Base-by-base conservation (phyloP, 1,284 basidiomycete genomes). In the Serendipita sp. region DNA sequence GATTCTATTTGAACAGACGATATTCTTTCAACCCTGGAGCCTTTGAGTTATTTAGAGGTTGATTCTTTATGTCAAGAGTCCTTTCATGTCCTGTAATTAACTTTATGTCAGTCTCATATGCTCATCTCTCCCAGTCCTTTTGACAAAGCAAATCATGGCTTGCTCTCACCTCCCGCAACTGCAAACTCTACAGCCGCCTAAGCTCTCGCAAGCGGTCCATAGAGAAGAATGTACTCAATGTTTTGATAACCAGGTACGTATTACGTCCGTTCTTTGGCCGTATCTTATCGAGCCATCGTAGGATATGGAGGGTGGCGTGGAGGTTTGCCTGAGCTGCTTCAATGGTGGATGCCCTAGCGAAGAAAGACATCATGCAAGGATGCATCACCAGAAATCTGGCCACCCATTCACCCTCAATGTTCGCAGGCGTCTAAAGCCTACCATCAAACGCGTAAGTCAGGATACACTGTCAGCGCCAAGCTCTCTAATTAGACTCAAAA, bases 141-240 rank as follows among this genome's bases (percentile, higher is more conserved):
- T 34, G 34, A 60, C 34, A 60, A 38, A 29, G 58, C 38, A 29
- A 22, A 58, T 3, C 1, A 58, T 58, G 53, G 53, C 61, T 44
- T 69, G 68, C 60, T 62, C 68, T 50, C 69, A 69, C 61, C 60
- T 69, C 34, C 35, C 62, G 12, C 63, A 65, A 47, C 62, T 68
- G 8, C 45, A 66, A 22, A 60, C 64, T 1, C 61, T 69, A 8
- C 58, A 65, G 47, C 60, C 64, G 30, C 68, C 69, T 8, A 65
- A 67, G 34, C 69, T 79, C 1, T 78, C 76, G 1, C 78, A 82
- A 62, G 76, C 76, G 1, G 86, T 93, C 0, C 86, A 93, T 69
- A 78, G 88, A 8, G 91, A 93, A 71, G 91, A 94, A 72, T 95
- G 92, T 69, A 96, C 94, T 0, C 91, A 94, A 65, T 99, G 95